Conservation (phyloP, 2,329 filamentous ascomycete species). For the Pseudogymnoascus sp. region DNA sequence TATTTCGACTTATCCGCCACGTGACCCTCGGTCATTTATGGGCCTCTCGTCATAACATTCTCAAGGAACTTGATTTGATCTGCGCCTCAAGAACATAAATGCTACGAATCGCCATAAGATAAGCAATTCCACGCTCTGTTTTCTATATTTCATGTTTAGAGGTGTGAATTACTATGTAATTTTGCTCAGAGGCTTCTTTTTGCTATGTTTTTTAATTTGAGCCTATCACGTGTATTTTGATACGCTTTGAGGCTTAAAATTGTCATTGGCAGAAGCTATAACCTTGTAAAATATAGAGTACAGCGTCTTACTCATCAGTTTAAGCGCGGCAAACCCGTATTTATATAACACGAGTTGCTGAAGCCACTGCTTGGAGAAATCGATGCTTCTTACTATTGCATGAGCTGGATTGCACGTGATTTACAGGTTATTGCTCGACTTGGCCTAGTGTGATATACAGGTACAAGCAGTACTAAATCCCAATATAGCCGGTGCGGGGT, state of each 20-base stretch:
- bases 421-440: background rate
- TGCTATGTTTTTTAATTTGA: background rate
- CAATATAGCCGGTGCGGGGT: conserved; percentile 4
- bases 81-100: background rate
- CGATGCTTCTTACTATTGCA: background rate
- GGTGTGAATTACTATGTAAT: background rate
- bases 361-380: background rate
- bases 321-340: background rate
- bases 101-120: background rate
- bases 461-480: background rate
- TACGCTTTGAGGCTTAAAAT: background rate
- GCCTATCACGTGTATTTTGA: background rate
- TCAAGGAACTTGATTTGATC: background rate
- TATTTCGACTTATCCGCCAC: background rate
- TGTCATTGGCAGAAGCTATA: background rate
- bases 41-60: background rate
- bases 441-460: background rate
- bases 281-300: background rate
- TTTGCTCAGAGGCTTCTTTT: background rate
- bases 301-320: background rate
- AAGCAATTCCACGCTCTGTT: background rate
- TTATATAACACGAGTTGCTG: background rate
- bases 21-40: conserved; percentile 1
- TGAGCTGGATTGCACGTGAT: background rate
- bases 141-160: background rate